Conservation (phyloP, 2,329 filamentous ascomycete genomes). For the Cephalotrichum gorgonifer region DNA sequence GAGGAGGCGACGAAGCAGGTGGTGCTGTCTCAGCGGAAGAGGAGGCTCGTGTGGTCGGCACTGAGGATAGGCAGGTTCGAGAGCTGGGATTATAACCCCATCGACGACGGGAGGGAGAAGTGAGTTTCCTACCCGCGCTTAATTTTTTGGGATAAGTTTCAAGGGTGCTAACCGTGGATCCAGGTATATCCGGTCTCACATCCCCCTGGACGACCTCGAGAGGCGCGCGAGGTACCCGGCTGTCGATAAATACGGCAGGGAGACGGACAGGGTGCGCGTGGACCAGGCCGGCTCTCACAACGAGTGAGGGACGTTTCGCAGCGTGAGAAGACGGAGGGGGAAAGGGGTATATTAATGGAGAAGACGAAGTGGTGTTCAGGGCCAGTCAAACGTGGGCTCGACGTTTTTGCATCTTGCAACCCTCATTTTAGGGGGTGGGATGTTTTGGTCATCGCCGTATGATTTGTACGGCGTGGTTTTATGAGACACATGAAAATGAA, state of each 20-base stretch:
- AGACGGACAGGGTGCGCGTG: constrained; percentile 28
- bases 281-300: constrained; percentile 33
- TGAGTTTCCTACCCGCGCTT: constrained; percentile 23
- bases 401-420: no score
- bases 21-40: constrained; percentile 65
- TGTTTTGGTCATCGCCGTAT: no score
- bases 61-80: constrained; percentile 67
- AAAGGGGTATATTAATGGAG: background rate
- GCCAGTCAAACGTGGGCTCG: no score
- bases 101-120: constrained; percentile 58
- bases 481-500: no score
- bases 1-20: constrained; percentile 65
- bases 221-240: constrained; percentile 62
- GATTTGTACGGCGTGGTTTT: no score
- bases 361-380: background rate
- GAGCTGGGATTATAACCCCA: constrained; percentile 77
- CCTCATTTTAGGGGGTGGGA: no score
- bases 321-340: background rate
- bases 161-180: constrained; percentile 17
- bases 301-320: constrained; percentile 19
- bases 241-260: constrained; percentile 45
- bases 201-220: constrained; percentile 72
- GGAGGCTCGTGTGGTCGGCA: constrained; percentile 70
- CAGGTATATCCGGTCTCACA: constrained; percentile 78
- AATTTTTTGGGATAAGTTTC: constrained; percentile 18